Evolutionary conservation across 116 monocot genomes (phyloP), one percentile per base, ranked within the genome.

Genomic region (Phalaenopsis hybrid): DNA sequence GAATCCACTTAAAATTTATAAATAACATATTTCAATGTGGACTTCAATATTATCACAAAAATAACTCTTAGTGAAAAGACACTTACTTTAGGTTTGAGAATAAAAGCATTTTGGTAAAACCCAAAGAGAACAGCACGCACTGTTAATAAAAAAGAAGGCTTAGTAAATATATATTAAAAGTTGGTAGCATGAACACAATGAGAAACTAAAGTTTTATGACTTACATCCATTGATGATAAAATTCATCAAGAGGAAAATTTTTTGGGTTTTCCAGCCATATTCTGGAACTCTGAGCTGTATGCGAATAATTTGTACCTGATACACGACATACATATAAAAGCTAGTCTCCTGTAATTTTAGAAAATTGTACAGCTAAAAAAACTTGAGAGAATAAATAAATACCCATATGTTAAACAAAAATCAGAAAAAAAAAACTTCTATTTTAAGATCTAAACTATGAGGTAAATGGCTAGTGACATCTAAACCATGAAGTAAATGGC

Each of bases 231-330:
- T 95, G 50, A 91, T 89, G 18, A 92, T 7, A 81, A 92, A 92
- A 79, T 91, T 95, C 92, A 95, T 81, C 41, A 95, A 85, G 67
- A 92, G 92, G 77, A 95, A 95, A 75, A 88, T 81, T 70, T 95
- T 92, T 74, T 95, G 92, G 11, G 89, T 95, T 55, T 90, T 92
- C 92, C 94, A 92, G 70, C 89, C 90, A 79, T 84, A 94, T 46
- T 92, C 92, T 37, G 90, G 92, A 77, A 92, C 94, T 75, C 94
- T 86, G 11, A 83, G 49, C 63, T 94, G 86, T 81, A 90, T 87
- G 45, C 86, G 83, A 23, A 85, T 52, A 4, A 90, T 82, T 85
- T 90, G 90, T 48, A 90, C 82, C 90, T 90, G 72, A 3, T n/a
- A 25, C 12, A 55, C 4, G 55, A 3, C 37, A 37, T 37, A 37